phyloP scores from a whole-genome alignment of 345 rosid species.

The Pistacia atlantica region DNA sequence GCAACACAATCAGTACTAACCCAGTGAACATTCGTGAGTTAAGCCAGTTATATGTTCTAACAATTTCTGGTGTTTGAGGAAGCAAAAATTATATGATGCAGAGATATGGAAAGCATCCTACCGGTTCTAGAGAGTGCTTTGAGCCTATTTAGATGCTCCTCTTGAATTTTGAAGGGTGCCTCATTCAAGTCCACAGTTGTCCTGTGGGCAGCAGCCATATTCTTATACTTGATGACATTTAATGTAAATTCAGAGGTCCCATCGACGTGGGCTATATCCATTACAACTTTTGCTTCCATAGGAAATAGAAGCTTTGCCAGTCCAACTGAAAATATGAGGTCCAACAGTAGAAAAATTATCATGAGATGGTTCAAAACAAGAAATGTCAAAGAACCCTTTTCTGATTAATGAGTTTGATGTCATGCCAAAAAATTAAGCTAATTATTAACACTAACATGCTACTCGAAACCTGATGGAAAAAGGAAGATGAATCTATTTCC shows the following conservation, averaged over 20 bases:
- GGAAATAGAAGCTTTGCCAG: conserved; percentile 82
- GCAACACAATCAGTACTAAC: background rate
- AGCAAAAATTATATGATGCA: background rate
- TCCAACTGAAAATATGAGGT: conserved; percentile 51
- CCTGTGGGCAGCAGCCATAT: conserved; percentile 34
- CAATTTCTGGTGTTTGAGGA: background rate
- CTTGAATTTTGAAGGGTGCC: conserved; percentile 62
- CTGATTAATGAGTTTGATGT: background rate
- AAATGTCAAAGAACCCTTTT: background rate
- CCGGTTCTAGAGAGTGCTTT: conserved; percentile 74
- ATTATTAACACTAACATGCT: background rate
- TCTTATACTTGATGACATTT: conserved; percentile 39
- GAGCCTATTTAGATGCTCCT: conserved; percentile 69
- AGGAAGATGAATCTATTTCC: too few species aligned
- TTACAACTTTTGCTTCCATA: conserved; percentile 69
- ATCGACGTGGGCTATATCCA: conserved; percentile 65
- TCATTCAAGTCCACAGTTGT: conserved; percentile 62
- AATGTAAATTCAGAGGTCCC: conserved; percentile 67
- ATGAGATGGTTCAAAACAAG: conserved; percentile 7
- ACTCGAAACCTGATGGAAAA: background rate
- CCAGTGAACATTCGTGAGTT: too few species aligned
- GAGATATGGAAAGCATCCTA: conserved; percentile 22
- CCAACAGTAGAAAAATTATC: background rate
- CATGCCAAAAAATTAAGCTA: background rate
- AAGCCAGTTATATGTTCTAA: background rate